phyloP scores from a whole-genome alignment of 2,329 filamentous ascomycete species.

The Talaromyces verruculosus region DNA sequence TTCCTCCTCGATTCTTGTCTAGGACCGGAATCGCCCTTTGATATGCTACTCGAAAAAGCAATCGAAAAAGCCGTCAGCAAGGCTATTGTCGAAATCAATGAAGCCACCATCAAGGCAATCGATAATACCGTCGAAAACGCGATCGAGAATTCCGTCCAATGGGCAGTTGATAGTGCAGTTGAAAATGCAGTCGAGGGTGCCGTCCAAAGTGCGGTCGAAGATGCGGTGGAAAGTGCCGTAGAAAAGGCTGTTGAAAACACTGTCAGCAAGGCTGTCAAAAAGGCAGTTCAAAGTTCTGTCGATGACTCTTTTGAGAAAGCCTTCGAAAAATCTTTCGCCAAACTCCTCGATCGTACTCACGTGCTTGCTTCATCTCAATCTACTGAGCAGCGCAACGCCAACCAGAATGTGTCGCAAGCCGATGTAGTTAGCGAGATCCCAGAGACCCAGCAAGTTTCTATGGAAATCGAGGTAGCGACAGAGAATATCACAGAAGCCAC shows the following conservation, averaged over 20 bases:
- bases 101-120: neutral
- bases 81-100: neutral
- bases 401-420: neutral
- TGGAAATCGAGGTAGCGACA: neutral
- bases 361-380: neutral
- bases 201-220: neutral
- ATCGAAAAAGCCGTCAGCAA: neutral
- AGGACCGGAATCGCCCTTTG: neutral
- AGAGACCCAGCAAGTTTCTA: neutral
- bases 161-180: neutral
- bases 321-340: neutral
- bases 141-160: neutral
- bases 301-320: neutral
- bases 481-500: neutral
- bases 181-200: neutral
- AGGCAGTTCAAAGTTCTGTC: neutral
- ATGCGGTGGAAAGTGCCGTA: neutral
- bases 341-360: neutral
- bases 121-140: neutral
- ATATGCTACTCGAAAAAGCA: neutral
- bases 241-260: neutral
- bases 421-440: neutral
- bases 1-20: neutral
- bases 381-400: neutral
- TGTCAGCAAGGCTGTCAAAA: neutral